Conservation (phyloP, 805 yeast genomes). For the Suhomyces kilbournensis region DNA sequence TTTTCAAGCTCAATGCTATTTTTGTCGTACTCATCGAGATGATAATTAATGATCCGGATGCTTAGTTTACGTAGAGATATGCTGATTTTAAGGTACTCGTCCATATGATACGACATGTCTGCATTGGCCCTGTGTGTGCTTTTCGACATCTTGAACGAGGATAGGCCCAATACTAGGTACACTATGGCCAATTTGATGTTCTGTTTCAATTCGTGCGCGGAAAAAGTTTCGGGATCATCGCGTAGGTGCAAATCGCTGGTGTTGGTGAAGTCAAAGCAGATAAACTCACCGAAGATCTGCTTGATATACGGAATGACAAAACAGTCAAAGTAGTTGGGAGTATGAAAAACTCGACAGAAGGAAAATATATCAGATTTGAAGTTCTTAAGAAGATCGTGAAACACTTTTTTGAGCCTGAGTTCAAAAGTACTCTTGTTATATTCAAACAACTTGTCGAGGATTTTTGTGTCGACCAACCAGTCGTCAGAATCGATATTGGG, state of each 20-base stretch:
- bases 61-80: conserved; percentile 36
- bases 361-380: conserved; percentile 21
- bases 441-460: conserved; percentile 16
- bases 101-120: conserved; percentile 10
- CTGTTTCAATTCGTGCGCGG: conserved; percentile 4
- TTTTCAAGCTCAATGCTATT: conserved; percentile 14
- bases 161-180: conserved; percentile 22
- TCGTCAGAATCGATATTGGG: conserved; percentile 42
- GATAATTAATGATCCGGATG: conserved; percentile 35
- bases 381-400: conserved; percentile 15
- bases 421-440: conserved; percentile 5
- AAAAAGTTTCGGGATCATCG: neutral
- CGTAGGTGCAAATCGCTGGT: neutral
- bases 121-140: neutral
- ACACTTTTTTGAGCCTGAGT: conserved; percentile 18
- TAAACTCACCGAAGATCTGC: conserved; percentile 28
- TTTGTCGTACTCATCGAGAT: conserved; percentile 40
- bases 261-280: conserved; percentile 20
- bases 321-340: conserved; percentile 26
- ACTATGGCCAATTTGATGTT: conserved; percentile 23
- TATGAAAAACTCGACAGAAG: conserved; percentile 23
- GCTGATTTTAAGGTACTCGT: conserved; percentile 25
- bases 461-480: conserved; percentile 29
- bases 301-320: conserved; percentile 29
- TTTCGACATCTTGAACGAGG: conserved; percentile 16